Evolutionary conservation across 352 stramenopile species (phyloP), one percentile per base, ranked within the genome.

Genomic region (Phytophthora pisi): DNA sequence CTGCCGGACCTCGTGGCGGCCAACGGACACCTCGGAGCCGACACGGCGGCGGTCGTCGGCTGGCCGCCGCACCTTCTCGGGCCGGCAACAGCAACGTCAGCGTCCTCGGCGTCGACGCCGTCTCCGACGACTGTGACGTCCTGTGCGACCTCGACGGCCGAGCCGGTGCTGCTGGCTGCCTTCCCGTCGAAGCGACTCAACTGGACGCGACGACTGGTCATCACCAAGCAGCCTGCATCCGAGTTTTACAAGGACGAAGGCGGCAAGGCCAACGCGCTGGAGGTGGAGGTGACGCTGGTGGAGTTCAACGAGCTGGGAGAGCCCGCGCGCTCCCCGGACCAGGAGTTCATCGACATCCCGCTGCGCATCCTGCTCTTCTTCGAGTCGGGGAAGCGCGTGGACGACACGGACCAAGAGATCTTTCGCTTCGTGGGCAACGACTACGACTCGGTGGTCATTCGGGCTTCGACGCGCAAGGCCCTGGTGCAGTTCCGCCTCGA

Each of bases 201-300:
- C 11, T 92, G 85, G 85, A 85, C 83, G 13, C 79, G 86, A 38
- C 75, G 88, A 47, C 70, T 96, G 45, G 86, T 94, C n/a, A 86
- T 96, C 47, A 93, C 85, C 10, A 96, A 91, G 70, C 88, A 96
- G 66, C 88, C 88, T 8, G 66, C 79, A 11, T 92, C 88, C 16
- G 86, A 94, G 65, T 96, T 96, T 60, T 96, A 94, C 75, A 96
- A 96, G 63, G 88, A 96, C 55, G 88, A 96, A 93, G 88, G 88
- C 8, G 88, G 88, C 16, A 93, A 93, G 63, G 75, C 88, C 1
- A 96, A 96, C 66, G 81, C 85, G 3, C 70, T 96, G 23, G 82
- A 91, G 42, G 84, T 93, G 10, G 86, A 92, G 49, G 80, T 95
- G 63, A 90, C 84, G 28, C 71, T 95, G 40, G 81, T 94, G 18